Conservation (phyloP, 2,329 filamentous ascomycete genomes). For the Verruconis gallopava region DNA sequence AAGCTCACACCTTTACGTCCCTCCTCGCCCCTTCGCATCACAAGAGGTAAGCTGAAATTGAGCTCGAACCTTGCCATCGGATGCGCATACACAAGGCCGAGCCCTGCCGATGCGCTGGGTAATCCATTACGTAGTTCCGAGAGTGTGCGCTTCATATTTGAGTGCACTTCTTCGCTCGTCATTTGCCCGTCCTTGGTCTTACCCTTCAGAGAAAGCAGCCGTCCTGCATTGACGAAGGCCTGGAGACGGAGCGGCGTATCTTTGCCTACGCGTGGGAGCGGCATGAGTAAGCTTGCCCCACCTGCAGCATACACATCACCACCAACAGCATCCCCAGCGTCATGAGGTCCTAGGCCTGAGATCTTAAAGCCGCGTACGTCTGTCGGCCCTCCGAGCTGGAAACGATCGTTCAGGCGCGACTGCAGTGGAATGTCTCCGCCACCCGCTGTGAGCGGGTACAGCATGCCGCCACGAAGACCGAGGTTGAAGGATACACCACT, state of each 20-base stretch:
- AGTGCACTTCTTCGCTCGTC: slow-evolving; percentile 37
- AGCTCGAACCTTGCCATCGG: slow-evolving; percentile 88
- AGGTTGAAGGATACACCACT: slow-evolving; percentile 74
- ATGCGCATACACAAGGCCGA: slow-evolving; percentile 90
- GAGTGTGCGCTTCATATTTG: slow-evolving; percentile 49
- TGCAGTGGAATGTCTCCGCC: slow-evolving; percentile 42
- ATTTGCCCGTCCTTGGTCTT: slow-evolving; percentile 34
- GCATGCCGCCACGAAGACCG: slow-evolving; percentile 65
- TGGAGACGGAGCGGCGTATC: slow-evolving; percentile 81
- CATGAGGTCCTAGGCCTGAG: slow-evolving; percentile 76
- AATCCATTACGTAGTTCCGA: slow-evolving; percentile 55
- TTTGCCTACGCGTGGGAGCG: slow-evolving; percentile 66
- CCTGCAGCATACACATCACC: slow-evolving; percentile 88
- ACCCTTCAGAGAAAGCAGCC: slow-evolving; percentile 59
- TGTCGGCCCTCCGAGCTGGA: slow-evolving; percentile 85
- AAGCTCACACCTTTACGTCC: slow-evolving; percentile 84
- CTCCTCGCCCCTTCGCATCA: slow-evolving; percentile 71
- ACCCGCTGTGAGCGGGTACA: slow-evolving; percentile 67
- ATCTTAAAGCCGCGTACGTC: slow-evolving; percentile 90
- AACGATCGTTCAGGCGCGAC: slow-evolving; percentile 84
- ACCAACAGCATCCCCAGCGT: slow-evolving; percentile 73
- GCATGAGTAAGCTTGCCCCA: slow-evolving; percentile 72
- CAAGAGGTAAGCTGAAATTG: slow-evolving; percentile 83
- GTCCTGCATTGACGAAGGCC: slow-evolving; percentile 80
- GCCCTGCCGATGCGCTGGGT: slow-evolving; percentile 73